Evolutionary conservation across 2,329 filamentous ascomycete genomes (phyloP), one percentile per base, ranked within the genome.

Genomic region (Trichoderma cornu-damae): DNA sequence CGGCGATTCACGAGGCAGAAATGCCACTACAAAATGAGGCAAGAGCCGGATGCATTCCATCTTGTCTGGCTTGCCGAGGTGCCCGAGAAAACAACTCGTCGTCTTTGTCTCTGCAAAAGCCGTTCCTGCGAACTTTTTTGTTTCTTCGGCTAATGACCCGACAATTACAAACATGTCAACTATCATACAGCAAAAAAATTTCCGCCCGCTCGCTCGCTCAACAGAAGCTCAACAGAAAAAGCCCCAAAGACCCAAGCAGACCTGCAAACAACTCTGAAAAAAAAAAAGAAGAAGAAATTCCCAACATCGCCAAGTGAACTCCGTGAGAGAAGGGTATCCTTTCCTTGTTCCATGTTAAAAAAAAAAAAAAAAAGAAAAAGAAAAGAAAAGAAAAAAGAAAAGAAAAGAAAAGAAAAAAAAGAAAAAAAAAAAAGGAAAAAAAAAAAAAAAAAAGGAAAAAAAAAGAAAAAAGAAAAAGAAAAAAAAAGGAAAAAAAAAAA

Each of bases 121-220:
- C 42, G 34, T 40, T 35, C 56, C 49, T 35, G 42, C 56, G 49
- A 58, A 34, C 40, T n/a, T n/a, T n/a, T n/a, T n/a, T n/a, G n/a
- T n/a, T n/a, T n/a, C n/a, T 26, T 26, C n/a, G 32, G 22, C 18
- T 12, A 49, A 58, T 48, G 38, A n/a, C 38, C 56, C 40, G 51
- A 32, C 30, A 20, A 42, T 53, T 48, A 24, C 30, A 40, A 47
- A 58, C 24, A 56, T 40, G 34, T n/a, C 32, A 35, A 44, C 38
- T 53, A 58, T 53, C 56, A 22, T 58, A 58, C 49, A 58, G 16
- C 49, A 53, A 58, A 58, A 48, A 53, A 58, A 58, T 42, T 44
- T 24, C 26, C 54, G 40, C 48, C 40, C 28, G 38, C 28, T 43
- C 35, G 26, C 49, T 58, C 38, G 48, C 46, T 51, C 47, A 52